Conservation (phyloP, 768 basidiomycete genomes). For the Mycena olivaceomarginata region DNA sequence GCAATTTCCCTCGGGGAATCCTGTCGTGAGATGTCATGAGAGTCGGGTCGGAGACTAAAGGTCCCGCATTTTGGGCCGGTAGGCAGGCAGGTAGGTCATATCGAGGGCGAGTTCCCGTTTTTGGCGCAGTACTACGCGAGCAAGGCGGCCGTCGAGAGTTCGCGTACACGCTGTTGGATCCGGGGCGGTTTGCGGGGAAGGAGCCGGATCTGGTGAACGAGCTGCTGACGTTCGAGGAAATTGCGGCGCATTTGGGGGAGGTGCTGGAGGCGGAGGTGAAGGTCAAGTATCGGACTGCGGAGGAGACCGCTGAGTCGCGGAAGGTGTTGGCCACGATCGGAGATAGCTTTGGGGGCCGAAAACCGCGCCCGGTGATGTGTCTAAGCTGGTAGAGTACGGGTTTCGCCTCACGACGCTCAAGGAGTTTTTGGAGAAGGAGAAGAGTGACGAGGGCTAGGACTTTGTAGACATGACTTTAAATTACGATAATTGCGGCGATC, state of each 20-base stretch:
- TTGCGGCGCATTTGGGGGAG: constrained; percentile 29
- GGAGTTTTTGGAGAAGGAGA: constrained; percentile 42
- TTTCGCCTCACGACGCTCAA: constrained; percentile 32
- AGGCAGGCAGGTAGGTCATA: background rate
- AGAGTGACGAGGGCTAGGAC: constrained; percentile 15
- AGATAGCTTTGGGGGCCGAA: constrained; percentile 5
- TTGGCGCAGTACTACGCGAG: constrained; percentile 35
- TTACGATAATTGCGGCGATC: too few relatives aligned
- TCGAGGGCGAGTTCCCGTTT: constrained; percentile 24
- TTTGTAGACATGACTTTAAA: background rate
- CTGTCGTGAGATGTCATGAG: background rate
- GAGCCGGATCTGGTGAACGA: constrained; percentile 29
- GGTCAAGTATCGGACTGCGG: constrained; percentile 34
- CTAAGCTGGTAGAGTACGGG: constrained; percentile 26
- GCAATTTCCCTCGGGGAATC: background rate
- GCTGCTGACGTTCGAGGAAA: constrained; percentile 33
- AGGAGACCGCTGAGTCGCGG: constrained; percentile 34
- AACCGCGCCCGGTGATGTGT: background rate
- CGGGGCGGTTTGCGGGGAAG: constrained; percentile 12
- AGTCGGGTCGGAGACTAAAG: background rate
- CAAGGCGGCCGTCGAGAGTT: constrained; percentile 40
- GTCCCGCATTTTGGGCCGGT: background rate
- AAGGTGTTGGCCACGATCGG: too few relatives aligned
- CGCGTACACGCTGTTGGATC: constrained; percentile 38
- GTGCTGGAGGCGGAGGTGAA: constrained; percentile 32